These are phyloP conservation scores for Craspedostauros australis DNA, from an alignment of 108 stramenopile species.

Conservation along the genomic window DNA sequence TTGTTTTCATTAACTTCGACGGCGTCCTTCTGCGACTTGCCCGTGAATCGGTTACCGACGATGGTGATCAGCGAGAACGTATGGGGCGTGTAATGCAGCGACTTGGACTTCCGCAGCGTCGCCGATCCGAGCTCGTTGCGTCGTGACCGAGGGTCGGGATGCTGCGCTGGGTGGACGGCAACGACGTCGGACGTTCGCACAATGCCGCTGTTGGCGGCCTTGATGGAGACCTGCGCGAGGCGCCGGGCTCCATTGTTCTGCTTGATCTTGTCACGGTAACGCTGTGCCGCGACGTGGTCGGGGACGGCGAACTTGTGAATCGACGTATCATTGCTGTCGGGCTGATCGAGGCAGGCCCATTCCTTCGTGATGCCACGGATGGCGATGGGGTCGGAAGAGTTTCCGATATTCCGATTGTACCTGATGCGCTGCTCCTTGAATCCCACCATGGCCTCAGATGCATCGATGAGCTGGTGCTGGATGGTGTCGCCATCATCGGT, in stretches of 20 bases:
- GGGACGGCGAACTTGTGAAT: slow-evolving; percentile 32
- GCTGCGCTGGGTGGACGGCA: slow-evolving; percentile 75
- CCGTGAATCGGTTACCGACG: slow-evolving; percentile 18
- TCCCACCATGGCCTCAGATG: slow-evolving; percentile 68
- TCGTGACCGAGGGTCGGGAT: slow-evolving; percentile 56
- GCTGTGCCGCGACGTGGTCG: slow-evolving; percentile 61
- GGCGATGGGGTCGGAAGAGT: neutral
- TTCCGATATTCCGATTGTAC: slow-evolving; percentile 35
- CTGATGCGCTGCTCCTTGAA: slow-evolving; percentile 73
- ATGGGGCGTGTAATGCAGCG: slow-evolving; percentile 40
- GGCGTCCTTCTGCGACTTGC: slow-evolving; percentile 17
- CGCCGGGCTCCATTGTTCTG: slow-evolving; percentile 33
- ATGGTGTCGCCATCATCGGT: slow-evolving; percentile 82
- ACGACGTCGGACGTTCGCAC: slow-evolving; percentile 61
- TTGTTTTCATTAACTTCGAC: slow-evolving; percentile 30
- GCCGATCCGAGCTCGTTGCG: slow-evolving; percentile 58
- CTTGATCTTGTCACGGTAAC: slow-evolving; percentile 47
- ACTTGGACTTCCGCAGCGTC: slow-evolving; percentile 58
- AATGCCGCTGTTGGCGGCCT: slow-evolving; percentile 38
- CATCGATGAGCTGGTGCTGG: slow-evolving; percentile 45
- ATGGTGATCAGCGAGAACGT: slow-evolving; percentile 68
- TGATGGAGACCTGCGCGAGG: slow-evolving; percentile 33
- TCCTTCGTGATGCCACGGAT: slow-evolving; percentile 12
- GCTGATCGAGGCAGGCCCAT: slow-evolving; percentile 21
- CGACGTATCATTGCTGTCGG: slow-evolving; percentile 25